Percentiles rank a stretch among this genome's conserved stretches.
These are phyloP conservation scores for Phytophthora idaei DNA, from an alignment of 352 stramenopile genomes.

Conservation along the genomic window DNA sequence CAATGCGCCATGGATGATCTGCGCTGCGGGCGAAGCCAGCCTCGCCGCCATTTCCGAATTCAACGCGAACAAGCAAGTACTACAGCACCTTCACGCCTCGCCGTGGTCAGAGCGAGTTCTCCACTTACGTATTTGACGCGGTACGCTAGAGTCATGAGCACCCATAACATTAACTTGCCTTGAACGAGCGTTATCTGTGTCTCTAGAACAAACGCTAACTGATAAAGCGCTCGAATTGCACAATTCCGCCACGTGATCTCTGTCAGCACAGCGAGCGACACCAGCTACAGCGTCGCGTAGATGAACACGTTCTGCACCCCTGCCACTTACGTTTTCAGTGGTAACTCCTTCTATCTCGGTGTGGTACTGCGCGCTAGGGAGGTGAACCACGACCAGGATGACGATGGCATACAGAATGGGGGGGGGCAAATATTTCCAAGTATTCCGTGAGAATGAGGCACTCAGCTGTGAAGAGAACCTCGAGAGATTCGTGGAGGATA, in stretches of 20 bases:
- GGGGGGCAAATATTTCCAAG: conserved; percentile 38
- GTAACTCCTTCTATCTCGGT: conserved; percentile 24
- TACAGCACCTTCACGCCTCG: too few species aligned
- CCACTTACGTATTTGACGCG: conserved; percentile 19
- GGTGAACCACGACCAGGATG: conserved; percentile 12
- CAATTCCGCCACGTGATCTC: conserved; percentile 17
- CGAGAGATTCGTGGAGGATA: conserved; percentile 13
- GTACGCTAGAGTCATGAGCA: conserved; percentile 15
- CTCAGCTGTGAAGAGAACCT: conserved; percentile 33
- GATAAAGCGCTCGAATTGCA: conserved; percentile 21
- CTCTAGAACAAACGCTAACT: conserved; percentile 36
- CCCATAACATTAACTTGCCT: conserved; percentile 23
- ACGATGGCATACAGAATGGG: conserved; percentile 30
- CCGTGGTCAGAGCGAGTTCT: background rate
- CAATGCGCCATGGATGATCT: too few species aligned
- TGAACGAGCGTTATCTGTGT: conserved; percentile 15
- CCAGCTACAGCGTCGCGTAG: conserved; percentile 23
- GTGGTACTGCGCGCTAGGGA: conserved; percentile 37
- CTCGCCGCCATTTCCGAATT: too few species aligned
- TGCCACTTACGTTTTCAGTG: background rate
- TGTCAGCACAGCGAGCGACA: conserved; percentile 20
- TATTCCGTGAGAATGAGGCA: conserved; percentile 41
- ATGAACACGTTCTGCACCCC: conserved; percentile 15
- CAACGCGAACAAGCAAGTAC: too few species aligned
- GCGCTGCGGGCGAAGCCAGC: too few species aligned